Evolutionary conservation across 1,139 yeast genomes (phyloP).

Genomic region (Debaryomyces sp.): DNA sequence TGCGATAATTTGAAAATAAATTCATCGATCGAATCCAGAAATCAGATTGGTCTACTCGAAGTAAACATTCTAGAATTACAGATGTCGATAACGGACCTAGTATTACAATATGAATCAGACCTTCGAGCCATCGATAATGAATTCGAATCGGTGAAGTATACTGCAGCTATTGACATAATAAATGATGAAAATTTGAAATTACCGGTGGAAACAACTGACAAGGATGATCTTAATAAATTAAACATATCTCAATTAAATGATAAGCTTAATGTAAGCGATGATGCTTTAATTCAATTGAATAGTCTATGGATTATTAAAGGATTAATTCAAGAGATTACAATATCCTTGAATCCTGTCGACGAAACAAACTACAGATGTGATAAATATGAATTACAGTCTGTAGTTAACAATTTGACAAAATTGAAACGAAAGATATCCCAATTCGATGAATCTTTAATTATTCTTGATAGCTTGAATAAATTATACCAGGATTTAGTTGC

Average conservation of each 20-base stretch:
- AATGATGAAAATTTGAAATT: conserved; percentile 17
- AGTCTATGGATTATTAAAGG: conserved; percentile 26
- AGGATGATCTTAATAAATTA: conserved; percentile 11
- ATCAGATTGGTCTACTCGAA: neutral
- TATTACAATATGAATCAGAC: conserved; percentile 10
- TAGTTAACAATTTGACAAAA: conserved; percentile 20
- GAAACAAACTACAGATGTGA: conserved; percentile 11
- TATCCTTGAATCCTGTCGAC: conserved; percentile 14
- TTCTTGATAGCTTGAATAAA: conserved; percentile 11
- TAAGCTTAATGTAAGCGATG: conserved; percentile 17
- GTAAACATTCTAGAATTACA: neutral
- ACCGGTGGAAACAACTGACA: neutral
- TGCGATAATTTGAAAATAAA: neutral
- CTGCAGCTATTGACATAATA: conserved; percentile 19
- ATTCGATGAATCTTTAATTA: conserved; percentile 22
- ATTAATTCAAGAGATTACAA: conserved; percentile 24
- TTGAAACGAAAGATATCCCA: conserved; percentile 17
- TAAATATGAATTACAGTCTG: conserved; percentile 20
- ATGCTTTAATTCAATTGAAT: conserved; percentile 21
- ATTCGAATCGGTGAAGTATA: conserved; percentile 5
- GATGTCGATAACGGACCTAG: conserved; percentile 8
- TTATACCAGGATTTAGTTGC: conserved; percentile 14
- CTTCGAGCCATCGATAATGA: conserved; percentile 3
- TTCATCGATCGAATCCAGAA: neutral
- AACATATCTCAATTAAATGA: conserved; percentile 25